Evolutionary conservation across 1,139 yeast genomes (phyloP).

Genomic region (Blastobotrys indianensis): DNA sequence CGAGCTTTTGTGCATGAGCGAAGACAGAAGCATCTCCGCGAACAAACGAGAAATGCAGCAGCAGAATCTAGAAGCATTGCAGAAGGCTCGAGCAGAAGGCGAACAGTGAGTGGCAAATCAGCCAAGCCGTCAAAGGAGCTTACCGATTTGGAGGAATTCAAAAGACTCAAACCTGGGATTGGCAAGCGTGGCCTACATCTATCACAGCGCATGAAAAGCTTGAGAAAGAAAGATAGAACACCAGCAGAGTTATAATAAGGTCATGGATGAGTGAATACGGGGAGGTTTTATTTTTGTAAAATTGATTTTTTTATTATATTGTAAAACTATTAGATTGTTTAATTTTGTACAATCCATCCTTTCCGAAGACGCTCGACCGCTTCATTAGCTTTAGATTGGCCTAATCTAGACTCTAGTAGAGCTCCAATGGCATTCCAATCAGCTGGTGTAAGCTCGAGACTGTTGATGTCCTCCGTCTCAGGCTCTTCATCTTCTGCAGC

Average conservation of each 20-base stretch:
- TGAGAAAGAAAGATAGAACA: slow-evolving; percentile 5
- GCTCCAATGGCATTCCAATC: slow-evolving; percentile 22
- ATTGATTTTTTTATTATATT: slow-evolving; percentile 1
- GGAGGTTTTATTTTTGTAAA: too few relatives aligned
- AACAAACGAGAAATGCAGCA: neutral
- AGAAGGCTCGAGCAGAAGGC: neutral
- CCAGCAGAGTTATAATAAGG: neutral
- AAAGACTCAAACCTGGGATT: slow-evolving; percentile 17
- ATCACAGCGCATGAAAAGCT: slow-evolving; percentile 17
- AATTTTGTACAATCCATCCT: slow-evolving; percentile 3
- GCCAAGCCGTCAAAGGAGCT: neutral
- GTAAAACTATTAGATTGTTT: neutral
- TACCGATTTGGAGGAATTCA: slow-evolving; percentile 21
- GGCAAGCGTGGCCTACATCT: slow-evolving; percentile 13
- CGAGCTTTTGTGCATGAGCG: slow-evolving; percentile 64
- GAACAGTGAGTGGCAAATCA: neutral
- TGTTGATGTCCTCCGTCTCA: neutral
- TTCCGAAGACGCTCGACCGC: slow-evolving; percentile 4
- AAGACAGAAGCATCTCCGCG: slow-evolving; percentile 18
- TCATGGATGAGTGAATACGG: too few relatives aligned
- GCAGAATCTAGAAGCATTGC: neutral
- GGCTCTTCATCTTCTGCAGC: slow-evolving; percentile 13
- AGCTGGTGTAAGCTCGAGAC: slow-evolving; percentile 9
- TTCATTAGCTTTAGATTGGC: slow-evolving; percentile 4
- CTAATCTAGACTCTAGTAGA: slow-evolving; percentile 15